Base-by-base conservation (phyloP, 1,284 basidiomycete genomes). In the Marasmius tenuissimus region DNA sequence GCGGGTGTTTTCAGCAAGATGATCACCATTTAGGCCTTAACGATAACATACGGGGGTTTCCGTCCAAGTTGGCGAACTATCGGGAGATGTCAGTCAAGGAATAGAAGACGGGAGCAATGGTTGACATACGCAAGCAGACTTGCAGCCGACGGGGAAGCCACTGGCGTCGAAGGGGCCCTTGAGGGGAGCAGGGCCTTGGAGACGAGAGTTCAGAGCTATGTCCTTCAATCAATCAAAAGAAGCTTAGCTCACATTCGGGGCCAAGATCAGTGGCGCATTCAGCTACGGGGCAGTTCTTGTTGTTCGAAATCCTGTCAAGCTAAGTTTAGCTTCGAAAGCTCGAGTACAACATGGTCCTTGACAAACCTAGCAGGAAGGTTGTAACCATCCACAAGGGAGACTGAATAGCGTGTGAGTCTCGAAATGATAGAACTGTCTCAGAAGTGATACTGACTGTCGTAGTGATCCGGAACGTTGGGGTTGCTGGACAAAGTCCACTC, bases 81-180 rank as follows among this genome's bases (percentile, higher is more conserved):
- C 6, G 42, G 11, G 6, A 53, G 4, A 39, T 20, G 22, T 42
- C 9, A 53, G 39, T 47, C 8, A 5, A 27, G 18, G 11, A 22
- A 10, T 18, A 34, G 11, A 20, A 14, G 9, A 53, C n/a, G 22
- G 50, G 5, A 53, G 20, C 16, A 16, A 51, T 54, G 9, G 11
- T 35, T 18, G 45, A 67, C 62, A 39, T 50, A 55, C 59, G 71
- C 87, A 89, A 1, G 87, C 83, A 57, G 80, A 83, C 70, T 82
- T 83, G 75, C 87, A 89, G 4, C 86, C 87, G 1, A 87, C 80
- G 7, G 82, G 78, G 69, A 80, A 79, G 6, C 87, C 86, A 37
- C 73, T 70, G 5, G 79, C 73, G 69, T 87, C 83, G 64, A 72
- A 82, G 0, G 85, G 85, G 7, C 85, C 86, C 65, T 80, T 78